Evolutionary conservation across 352 stramenopile genomes (phyloP).

Genomic region (Pythium chondricola): DNA sequence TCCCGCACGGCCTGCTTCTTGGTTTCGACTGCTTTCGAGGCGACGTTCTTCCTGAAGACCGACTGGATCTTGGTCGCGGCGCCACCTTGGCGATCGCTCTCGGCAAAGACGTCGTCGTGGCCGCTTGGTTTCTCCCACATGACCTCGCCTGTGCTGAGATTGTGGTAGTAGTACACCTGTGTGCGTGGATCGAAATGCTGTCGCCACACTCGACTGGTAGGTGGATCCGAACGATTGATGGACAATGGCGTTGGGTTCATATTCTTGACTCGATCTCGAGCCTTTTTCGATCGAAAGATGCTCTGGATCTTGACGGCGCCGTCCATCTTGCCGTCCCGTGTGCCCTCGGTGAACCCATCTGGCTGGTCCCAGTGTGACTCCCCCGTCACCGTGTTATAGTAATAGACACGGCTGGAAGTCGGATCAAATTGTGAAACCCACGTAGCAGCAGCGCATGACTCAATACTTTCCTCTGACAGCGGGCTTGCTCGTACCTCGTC

Average conservation of each 20-base stretch:
- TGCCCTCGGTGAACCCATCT: slow-evolving; percentile 22
- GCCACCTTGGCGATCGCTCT: slow-evolving; percentile 23
- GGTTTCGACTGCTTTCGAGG: slow-evolving; percentile 21
- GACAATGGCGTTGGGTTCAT: no score
- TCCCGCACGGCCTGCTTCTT: slow-evolving; percentile 24
- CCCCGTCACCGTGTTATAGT: slow-evolving; percentile 37
- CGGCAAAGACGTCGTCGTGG: slow-evolving; percentile 7
- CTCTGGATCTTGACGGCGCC: slow-evolving; percentile 53
- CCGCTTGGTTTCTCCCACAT: slow-evolving; percentile 28
- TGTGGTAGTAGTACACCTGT: slow-evolving; percentile 24
- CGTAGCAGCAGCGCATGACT: background rate
- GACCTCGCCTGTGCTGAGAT: slow-evolving; percentile 23
- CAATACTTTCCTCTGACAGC: no score
- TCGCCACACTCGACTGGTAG: slow-evolving; percentile 17
- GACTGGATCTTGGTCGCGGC: slow-evolving; percentile 55
- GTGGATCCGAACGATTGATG: no score
- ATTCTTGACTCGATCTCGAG: slow-evolving; percentile 27
- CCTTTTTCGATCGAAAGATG: slow-evolving; percentile 34
- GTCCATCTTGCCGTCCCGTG: slow-evolving; percentile 27
- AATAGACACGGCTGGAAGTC: slow-evolving; percentile 28
- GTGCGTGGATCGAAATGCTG: slow-evolving; percentile 42
- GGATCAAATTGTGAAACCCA: slow-evolving; percentile 55
- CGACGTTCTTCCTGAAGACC: slow-evolving; percentile 30
- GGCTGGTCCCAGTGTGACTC: slow-evolving; percentile 41
- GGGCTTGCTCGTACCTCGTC: no score